Base-by-base conservation (phyloP, 2,329 filamentous ascomycete species). In the Sclerotiophoma versabilis region DNA sequence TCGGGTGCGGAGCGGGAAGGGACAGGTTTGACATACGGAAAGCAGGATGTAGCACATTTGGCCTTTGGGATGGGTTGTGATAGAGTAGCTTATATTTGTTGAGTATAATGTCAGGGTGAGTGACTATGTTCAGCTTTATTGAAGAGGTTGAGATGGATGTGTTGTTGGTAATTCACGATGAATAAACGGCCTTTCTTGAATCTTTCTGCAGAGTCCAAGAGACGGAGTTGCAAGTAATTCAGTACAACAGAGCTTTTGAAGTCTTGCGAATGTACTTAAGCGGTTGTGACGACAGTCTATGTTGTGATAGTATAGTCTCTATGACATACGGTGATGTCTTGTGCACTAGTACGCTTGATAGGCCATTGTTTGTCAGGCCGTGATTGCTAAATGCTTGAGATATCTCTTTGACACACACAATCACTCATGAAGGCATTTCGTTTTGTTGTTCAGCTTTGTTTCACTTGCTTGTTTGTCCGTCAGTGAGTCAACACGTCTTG, bases 11-110 rank as follows among this genome's bases (percentile, higher is more conserved):
- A 65, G 46, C 4, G 60, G 51, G 29, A 58, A 61, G 15, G 47
- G 29, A 56, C 66, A 69, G 12, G 26, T 19, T 11, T 14, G 30
- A 54, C 69, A 71, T 25, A 54, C 53, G 2, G 62, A 51, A n/a
- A 69, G 49, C 43, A 64, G 45, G 30, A 63, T 63, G 61, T 66
- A 59, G 57, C 68, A 71, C 67, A 72, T 71, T 9, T 20, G 7
- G 8, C 12, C 5, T 22, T 20, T 34, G 29, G 4, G 37, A 17
- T 11, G 5, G 33, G 27, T 4, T 9, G 11, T 7, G n/a, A 30
- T 4, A 23, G 1, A 23, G 10, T 9, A 14, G 6, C 12, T 11
- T 19, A 25, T 25, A 7, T 2, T 9, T 23, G 12, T 12, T 11
- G 20, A 25, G n/a, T n/a, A n/a, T n/a, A n/a, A n/a, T n/a, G n/a